Conservation (phyloP, 129 eudicot genomes). For the Rutidosis leptorrhynchoides region DNA sequence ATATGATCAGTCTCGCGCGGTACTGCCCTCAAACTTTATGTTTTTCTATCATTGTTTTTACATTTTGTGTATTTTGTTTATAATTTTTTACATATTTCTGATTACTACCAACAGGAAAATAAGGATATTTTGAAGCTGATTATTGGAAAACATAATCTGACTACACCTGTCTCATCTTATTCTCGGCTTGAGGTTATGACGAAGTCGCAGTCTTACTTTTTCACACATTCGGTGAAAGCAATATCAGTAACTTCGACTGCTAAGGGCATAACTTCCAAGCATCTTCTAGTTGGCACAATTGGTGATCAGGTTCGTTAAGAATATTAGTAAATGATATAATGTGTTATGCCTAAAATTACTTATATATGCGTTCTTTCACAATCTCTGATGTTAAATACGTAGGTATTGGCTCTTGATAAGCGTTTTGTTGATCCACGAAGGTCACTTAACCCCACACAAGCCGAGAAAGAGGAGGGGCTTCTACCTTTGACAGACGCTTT, state of each 20-base stretch:
- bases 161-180: slow-evolving; percentile 87
- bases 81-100: background rate
- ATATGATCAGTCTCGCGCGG: slow-evolving; percentile 98
- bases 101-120: slow-evolving; percentile 59
- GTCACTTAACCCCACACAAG: slow-evolving; percentile 80
- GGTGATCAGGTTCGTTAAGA: slow-evolving; percentile 86
- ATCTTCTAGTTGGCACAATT: slow-evolving; percentile 86
- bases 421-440: slow-evolving; percentile 94
- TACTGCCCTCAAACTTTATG: slow-evolving; percentile 30
- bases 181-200: slow-evolving; percentile 88
- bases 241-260: slow-evolving; percentile 88
- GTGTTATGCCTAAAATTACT: background rate
- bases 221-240: slow-evolving; percentile 82
- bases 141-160: slow-evolving; percentile 90
- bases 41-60: background rate
- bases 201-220: slow-evolving; percentile 87
- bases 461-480: slow-evolving; percentile 97
- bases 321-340: background rate
- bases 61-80: background rate
- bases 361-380: background rate
- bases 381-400: slow-evolving; percentile 15
- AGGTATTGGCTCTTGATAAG: slow-evolving; percentile 99
- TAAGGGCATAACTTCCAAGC: slow-evolving; percentile 89
- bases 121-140: slow-evolving; percentile 86
- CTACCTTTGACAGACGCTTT: slow-evolving; percentile 90